phyloP scores from a whole-genome alignment of 176 grass and related monocot species.

The Paspalum vaginatum region DNA sequence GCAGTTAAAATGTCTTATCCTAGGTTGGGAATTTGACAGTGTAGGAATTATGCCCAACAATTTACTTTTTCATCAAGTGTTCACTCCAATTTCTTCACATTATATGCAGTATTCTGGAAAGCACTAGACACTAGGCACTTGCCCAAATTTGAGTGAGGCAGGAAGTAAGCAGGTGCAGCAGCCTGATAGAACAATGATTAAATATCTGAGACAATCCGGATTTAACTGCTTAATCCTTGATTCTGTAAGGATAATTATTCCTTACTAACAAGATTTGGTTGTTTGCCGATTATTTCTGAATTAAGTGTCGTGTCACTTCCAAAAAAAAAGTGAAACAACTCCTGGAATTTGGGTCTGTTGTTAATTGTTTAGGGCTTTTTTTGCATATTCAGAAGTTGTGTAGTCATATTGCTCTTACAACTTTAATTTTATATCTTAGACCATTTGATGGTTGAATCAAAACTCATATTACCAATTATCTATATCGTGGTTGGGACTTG shows the following conservation, averaged over 20 bases:
- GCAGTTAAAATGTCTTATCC: neutral
- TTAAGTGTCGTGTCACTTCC: neutral
- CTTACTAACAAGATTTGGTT: neutral
- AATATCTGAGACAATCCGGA: neutral
- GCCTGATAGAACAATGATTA: neutral
- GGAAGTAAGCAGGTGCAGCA: neutral
- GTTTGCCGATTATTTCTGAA: neutral
- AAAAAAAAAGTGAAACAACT: neutral
- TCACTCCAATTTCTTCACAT: neutral
- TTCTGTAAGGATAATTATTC: neutral
- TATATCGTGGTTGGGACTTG: neutral
- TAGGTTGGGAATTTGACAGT: neutral
- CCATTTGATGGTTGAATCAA: neutral
- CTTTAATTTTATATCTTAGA: neutral
- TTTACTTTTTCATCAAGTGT: neutral
- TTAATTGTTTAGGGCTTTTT: neutral
- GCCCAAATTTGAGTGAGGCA: neutral
- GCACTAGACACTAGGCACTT: neutral
- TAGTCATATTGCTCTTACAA: neutral
- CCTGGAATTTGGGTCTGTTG: neutral
- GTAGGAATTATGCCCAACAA: neutral
- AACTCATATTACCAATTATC: neutral
- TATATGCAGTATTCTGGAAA: neutral
- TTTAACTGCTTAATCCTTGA: neutral
- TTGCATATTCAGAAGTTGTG: conserved; percentile 1